Conservation (phyloP, 2,329 filamentous ascomycete species). For the Sporothrix brunneoviolacea region DNA sequence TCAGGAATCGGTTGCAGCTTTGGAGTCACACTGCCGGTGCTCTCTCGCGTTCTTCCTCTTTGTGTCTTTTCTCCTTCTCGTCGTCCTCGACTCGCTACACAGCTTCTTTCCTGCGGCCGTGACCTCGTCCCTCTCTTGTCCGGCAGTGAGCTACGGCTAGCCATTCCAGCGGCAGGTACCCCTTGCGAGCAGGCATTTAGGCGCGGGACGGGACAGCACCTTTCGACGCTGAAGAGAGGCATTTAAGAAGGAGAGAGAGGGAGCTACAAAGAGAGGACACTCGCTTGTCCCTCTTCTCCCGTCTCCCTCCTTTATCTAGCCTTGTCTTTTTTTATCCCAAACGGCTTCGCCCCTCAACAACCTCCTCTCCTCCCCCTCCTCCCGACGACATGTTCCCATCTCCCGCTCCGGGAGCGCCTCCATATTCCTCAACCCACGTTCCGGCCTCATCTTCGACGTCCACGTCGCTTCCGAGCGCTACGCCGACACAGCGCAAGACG, state of each 20-base stretch:
- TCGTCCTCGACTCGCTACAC: too few species aligned
- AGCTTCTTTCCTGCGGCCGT: too few species aligned
- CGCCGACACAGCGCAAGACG: slow-evolving; percentile 15
- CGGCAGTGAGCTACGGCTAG: too few species aligned
- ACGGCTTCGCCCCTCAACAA: background rate
- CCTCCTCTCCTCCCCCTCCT: background rate
- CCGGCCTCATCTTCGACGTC: background rate
- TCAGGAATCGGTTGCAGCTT: background rate
- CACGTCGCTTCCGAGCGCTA: background rate
- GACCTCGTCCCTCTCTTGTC: too few species aligned
- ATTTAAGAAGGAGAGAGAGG: slow-evolving; percentile 12
- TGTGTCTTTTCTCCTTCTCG: background rate
- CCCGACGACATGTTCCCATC: slow-evolving; percentile 13
- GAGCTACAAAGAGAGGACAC: slow-evolving; percentile 14
- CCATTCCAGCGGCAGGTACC: background rate
- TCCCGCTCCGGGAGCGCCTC: slow-evolving; percentile 5
- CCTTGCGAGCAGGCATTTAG: slow-evolving; percentile 4
- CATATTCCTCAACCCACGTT: slow-evolving; percentile 1
- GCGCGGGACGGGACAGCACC: slow-evolving; percentile 6
- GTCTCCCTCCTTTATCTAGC: slow-evolving; percentile 9
- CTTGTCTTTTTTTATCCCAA: background rate
- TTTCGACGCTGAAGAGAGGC: slow-evolving; percentile 2
- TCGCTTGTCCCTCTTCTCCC: slow-evolving; percentile 14
- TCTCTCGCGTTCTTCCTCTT: background rate
- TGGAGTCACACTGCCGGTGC: background rate